A percentile compares a stretch with the other conserved stretches of the same genome.
These are phyloP conservation scores for Canna indica DNA, from an alignment of 176 grass and related monocot genomes.

Conservation along the genomic window DNA sequence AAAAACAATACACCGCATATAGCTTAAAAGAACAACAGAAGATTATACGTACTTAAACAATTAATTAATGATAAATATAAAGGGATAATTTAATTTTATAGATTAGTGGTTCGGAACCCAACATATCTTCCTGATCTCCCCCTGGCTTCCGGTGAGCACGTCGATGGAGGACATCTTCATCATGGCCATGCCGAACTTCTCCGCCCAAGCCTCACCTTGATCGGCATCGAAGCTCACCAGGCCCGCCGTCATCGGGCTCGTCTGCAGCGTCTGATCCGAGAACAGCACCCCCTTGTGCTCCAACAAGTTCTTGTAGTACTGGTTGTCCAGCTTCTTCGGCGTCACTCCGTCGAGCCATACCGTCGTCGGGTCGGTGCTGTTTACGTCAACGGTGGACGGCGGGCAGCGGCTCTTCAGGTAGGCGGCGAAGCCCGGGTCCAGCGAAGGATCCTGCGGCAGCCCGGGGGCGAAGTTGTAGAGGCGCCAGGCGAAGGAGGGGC, in stretches of 20 bases:
- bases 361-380: constrained; percentile 22
- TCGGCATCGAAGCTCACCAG: constrained; percentile 19
- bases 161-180: constrained; percentile 30
- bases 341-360: constrained; percentile 34
- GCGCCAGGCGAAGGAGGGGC: constrained; percentile 27
- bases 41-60: too few species aligned
- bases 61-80: too few species aligned
- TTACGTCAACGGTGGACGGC: constrained; percentile 16
- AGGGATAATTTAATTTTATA: too few species aligned
- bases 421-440: constrained; percentile 12
- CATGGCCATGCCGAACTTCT: constrained; percentile 20
- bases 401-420: constrained; percentile 30
- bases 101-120: constrained; percentile 26
- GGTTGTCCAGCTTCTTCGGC: constrained; percentile 29
- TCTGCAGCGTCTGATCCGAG: constrained; percentile 30
- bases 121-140: constrained; percentile 36
- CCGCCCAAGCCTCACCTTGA: background rate
- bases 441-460: constrained; percentile 24
- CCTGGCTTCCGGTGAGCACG: constrained; percentile 33
- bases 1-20: too few species aligned
- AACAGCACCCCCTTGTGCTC: constrained; percentile 15
- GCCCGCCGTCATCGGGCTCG: background rate
- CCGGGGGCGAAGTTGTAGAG: constrained; percentile 29
- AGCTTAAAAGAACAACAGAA: too few species aligned
- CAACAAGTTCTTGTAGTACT: constrained; percentile 48